A percentile compares a stretch with the other conserved stretches of the same genome.
These are phyloP conservation scores for Fusarium nygamai DNA, from an alignment of 2,329 filamentous ascomycete genomes.

Conservation along the genomic window DNA sequence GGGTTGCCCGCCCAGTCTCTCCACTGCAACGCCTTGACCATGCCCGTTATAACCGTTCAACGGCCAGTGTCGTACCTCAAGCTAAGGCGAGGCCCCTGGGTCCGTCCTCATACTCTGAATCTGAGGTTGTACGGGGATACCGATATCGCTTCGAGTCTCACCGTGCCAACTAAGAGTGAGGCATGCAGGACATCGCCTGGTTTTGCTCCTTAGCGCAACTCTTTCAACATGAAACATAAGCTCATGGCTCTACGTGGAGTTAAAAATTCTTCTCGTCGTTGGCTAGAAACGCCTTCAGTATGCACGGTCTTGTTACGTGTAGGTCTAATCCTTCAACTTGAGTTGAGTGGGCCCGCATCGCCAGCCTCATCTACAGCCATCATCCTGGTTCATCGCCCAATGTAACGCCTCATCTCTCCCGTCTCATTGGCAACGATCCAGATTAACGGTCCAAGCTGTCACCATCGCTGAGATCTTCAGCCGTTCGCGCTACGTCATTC, in stretches of 20 bases:
- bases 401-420: slow-evolving; percentile 19
- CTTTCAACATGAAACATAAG: slow-evolving; percentile 27
- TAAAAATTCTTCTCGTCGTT: background rate
- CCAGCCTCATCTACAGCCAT: slow-evolving; percentile 43
- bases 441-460: slow-evolving; percentile 1
- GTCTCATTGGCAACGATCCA: slow-evolving; percentile 38
- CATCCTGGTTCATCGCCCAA: slow-evolving; percentile 32
- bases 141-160: slow-evolving; percentile 3
- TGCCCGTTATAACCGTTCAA: slow-evolving; percentile 9
- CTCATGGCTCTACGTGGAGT: slow-evolving; percentile 9
- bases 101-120: background rate
- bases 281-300: background rate
- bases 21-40: slow-evolving; percentile 19
- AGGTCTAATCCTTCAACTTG: slow-evolving; percentile 8
- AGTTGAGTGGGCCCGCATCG: slow-evolving; percentile 28
- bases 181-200: slow-evolving; percentile 22
- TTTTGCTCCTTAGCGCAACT: slow-evolving; percentile 11
- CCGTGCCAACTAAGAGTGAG: slow-evolving; percentile 17
- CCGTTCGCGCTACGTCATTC: slow-evolving; percentile 34
- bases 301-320: slow-evolving; percentile 32
- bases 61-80: slow-evolving; percentile 8
- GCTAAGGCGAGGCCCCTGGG: background rate
- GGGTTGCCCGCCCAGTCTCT: slow-evolving; percentile 1
- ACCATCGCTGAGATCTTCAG: slow-evolving; percentile 37
- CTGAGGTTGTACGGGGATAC: slow-evolving; percentile 4